Evolutionary conservation across 2,329 filamentous ascomycete genomes (phyloP).

Genomic region (Trichophaea hybrida): DNA sequence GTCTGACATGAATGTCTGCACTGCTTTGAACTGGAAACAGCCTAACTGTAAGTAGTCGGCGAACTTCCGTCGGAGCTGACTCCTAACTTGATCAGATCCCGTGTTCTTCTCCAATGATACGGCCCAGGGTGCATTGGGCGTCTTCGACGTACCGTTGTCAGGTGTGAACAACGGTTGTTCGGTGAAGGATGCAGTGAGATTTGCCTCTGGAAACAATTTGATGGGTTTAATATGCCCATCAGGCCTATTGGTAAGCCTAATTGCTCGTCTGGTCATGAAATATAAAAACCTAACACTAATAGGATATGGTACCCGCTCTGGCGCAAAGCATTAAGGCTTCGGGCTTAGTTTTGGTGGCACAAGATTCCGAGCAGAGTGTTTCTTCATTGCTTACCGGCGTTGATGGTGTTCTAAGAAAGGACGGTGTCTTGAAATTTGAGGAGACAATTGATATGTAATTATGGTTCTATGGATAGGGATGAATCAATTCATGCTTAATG

Average conservation of each 20-base stretch:
- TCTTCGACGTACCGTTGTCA: not conserved
- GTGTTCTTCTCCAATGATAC: constrained; percentile 75
- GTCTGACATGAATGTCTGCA: constrained; percentile 80
- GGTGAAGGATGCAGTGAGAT: constrained; percentile 86
- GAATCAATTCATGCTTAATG: not conserved
- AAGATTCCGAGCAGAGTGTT: constrained; percentile 39
- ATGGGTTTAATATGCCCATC: constrained; percentile 93
- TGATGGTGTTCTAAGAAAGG: constrained; percentile 70
- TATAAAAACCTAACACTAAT: constrained; percentile 2
- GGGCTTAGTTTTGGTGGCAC: constrained; percentile 78
- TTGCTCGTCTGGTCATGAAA: not conserved
- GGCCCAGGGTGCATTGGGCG: not conserved
- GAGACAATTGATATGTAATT: constrained; percentile 64
- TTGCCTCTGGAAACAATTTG: constrained; percentile 90
- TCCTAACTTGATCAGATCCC: constrained; percentile 44
- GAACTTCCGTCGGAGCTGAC: not conserved
- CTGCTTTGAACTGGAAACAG: constrained; percentile 96
- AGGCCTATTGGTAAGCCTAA: constrained; percentile 58
- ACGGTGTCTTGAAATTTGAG: constrained; percentile 83
- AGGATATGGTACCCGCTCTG: constrained; percentile 87
- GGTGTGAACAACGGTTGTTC: constrained; percentile 37
- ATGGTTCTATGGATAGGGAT: not conserved
- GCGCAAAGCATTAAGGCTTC: constrained; percentile 90
- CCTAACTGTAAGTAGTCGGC: constrained; percentile 60
- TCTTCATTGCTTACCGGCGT: constrained; percentile 34